Conservation (phyloP, 352 stramenopile genomes). For the Pythium monospermum region DNA sequence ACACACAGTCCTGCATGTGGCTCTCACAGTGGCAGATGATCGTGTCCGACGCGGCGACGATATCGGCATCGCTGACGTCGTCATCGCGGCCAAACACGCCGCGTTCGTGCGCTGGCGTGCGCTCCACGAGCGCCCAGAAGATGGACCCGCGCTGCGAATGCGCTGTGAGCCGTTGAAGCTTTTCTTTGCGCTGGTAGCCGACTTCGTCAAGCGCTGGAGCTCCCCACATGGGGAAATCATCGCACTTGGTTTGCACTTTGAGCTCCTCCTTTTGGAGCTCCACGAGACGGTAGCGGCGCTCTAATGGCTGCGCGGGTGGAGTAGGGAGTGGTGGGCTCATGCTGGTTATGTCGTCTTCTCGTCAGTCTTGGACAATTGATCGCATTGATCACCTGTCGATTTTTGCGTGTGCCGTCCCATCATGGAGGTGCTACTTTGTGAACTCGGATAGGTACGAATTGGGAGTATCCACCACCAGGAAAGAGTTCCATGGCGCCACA, state of each 20-base stretch:
- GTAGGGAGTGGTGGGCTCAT: no score
- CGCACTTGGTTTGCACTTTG: constrained; percentile 24
- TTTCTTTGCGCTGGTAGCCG: constrained; percentile 46
- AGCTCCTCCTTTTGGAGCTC: constrained; percentile 19
- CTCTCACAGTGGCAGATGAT: constrained; percentile 58
- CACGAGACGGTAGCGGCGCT: constrained; percentile 17
- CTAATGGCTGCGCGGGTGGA: background rate
- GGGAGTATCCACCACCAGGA: no score
- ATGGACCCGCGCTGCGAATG: constrained; percentile 51
- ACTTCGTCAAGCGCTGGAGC: constrained; percentile 14
- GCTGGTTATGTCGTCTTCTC: no score
- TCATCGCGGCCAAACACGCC: constrained; percentile 9
- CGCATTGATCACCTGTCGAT: no score
- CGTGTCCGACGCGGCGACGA: constrained; percentile 20
- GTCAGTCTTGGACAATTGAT: no score
- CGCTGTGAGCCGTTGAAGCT: constrained; percentile 31
- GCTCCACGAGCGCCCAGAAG: constrained; percentile 61
- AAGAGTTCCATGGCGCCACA: no score
- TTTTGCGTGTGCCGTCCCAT: no score
- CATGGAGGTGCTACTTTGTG: no score
- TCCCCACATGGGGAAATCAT: constrained; percentile 20
- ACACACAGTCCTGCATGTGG: constrained; percentile 45
- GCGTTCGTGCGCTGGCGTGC: background rate
- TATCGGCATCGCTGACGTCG: constrained; percentile 17
- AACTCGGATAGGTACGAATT: no score